Evolutionary conservation across 2,329 filamentous ascomycete species (phyloP), one percentile per base, ranked within the genome.

Genomic region (Zymoseptoria pseudotritici): DNA sequence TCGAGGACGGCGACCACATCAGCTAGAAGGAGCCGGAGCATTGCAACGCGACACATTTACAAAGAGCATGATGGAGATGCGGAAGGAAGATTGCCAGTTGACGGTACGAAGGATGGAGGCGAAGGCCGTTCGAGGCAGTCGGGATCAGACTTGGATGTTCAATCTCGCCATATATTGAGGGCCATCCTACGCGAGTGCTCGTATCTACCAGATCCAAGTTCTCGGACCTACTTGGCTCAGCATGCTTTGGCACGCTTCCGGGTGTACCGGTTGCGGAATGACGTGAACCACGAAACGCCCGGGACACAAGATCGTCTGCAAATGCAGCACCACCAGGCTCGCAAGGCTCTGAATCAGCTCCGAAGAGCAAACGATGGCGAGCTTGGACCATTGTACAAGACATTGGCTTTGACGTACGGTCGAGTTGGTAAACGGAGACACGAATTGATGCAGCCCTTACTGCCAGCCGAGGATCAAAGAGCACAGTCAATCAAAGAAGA

Each of bases 131-230:
- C 36, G 36, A 46, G 36, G 36, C 36, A 17, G 13, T 46, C 36
- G 36, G 17, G 6, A n/a, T 13, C 36, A n/a, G 13, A 46, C 17
- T 46, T 17, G 36, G 9, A n/a, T 10, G 53, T 20, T 21, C 21
- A 66, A 57, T 66, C 75, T 24, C 66, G 76, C 24, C 79, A 82
- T 67, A 72, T 84, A 53, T 76, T 83, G 63, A 82, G 84, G 54
- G 76, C 79, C 22, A 76, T 85, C 9, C 78, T 86, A 49, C 80
- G 84, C 61, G 81, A 86, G 73, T 78, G 78, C 63, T 79, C 80
- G 58, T 86, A 86, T 66, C 79, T 87, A 49, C 83, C 85, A 26
- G 83, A 86, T 67, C 76, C 80, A 1, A 72, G 77, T 60, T 81
- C 83, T 49, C 78, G 80, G 63, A 57, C 65, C 31, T 82, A 80